Evolutionary conservation across 768 basidiomycete genomes (phyloP), one percentile per base, ranked within the genome.

Genomic region (Boletus patriciae): DNA sequence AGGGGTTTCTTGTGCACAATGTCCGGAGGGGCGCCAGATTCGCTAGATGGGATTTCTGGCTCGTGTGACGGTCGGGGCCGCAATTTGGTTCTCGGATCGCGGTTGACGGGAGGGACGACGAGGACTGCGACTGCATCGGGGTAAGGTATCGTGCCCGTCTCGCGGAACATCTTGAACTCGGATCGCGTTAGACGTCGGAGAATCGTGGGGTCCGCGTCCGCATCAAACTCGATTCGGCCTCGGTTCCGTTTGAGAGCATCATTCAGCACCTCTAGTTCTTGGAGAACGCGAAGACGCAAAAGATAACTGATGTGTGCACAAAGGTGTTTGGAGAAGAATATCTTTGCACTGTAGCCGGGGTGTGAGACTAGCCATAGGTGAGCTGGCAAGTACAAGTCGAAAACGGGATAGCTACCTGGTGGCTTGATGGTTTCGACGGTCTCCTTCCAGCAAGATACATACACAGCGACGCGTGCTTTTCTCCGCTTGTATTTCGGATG

Each of bases 251-350:
- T 58, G 19, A 69, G 56, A 12, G 41, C 16, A n/a, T 57, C 78
- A 1, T 72, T 75, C 41, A 92, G 70, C 6, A 91, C 68, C 38
- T 85, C 78, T 7, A 93, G 71, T 63, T 93, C 92, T 67, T 92
- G 90, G 3, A 93, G 73, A 13, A 91, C 80, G 18, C 91, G 83
- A 15, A 88, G 69, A 44, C 90, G 88, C 11, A 93, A 74, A 23
- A 86, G 76, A 63, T 91, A 85, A 3, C 75, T 75, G 36, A 90
- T 78, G 43, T 92, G 85, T 25, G 78, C 73, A 10, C 72, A 68
- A 18, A 89, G 70, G 34, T 78, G 73, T 15, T 80, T 68, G 57
- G 80, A 80, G 4, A 79, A 52, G 2, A 59, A 27, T 11, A 76
- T 31, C 27, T 74, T 70, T 38, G 64, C 62, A 1, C 71, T 62